Percentiles rank a stretch among this genome's conserved stretches.
Evolutionary conservation across 2,329 filamentous ascomycete species (phyloP).

Genomic region (Alternaria burnsii): DNA sequence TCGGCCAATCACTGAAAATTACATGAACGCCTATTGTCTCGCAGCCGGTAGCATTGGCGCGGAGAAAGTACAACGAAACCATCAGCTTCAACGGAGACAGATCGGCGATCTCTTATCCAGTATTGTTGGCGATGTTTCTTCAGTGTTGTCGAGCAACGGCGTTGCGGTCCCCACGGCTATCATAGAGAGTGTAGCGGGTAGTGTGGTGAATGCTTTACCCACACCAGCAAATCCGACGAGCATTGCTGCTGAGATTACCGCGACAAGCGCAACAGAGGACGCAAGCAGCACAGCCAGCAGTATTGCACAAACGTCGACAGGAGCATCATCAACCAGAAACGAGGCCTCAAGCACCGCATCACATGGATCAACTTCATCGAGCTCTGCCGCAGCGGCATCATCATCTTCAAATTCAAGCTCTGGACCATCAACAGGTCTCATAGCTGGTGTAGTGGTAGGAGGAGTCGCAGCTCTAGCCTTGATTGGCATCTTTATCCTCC

Average conservation of each 20-base stretch:
- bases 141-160: conserved; percentile 15
- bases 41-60: conserved; percentile 17
- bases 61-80: conserved; percentile 5
- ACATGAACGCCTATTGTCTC: conserved; percentile 9
- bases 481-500: conserved; percentile 19
- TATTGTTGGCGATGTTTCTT: conserved; percentile 19
- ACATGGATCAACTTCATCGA: not conserved
- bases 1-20: not conserved
- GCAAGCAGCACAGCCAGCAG: conserved; percentile 3
- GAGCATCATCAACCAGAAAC: conserved; percentile 1
- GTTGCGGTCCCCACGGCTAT: conserved; percentile 10
- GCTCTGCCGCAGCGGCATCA: not conserved
- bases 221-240: conserved; percentile 4
- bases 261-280: not conserved
- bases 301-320: not conserved
- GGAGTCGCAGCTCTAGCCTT: conserved; percentile 19
- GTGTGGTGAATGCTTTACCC: conserved; percentile 8
- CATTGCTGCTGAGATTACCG: conserved; percentile 3
- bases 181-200: conserved; percentile 5
- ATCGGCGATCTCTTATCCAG: conserved; percentile 17
- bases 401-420: conserved; percentile 8
- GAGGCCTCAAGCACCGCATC: not conserved
- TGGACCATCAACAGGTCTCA: conserved; percentile 14
- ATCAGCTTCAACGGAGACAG: conserved; percentile 17
- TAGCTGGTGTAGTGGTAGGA: conserved; percentile 22